Conservation (phyloP, 257 asterid species). For the Plantago major region DNA sequence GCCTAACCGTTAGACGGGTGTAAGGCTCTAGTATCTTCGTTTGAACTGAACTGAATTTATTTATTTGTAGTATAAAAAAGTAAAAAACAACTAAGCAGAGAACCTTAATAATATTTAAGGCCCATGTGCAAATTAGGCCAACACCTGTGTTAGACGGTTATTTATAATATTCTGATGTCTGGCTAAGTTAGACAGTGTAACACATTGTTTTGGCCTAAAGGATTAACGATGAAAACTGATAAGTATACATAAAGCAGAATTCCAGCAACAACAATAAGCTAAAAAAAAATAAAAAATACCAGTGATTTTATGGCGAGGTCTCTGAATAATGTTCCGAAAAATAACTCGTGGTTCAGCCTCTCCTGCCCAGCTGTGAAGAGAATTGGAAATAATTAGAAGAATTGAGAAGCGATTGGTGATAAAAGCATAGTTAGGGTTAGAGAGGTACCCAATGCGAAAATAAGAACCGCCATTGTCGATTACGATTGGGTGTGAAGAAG, state of each 20-base stretch:
- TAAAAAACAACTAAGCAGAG: no score
- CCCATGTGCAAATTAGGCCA: no score
- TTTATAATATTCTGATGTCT: no score
- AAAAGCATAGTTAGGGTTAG: constrained; percentile 20
- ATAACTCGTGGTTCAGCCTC: constrained; percentile 89
- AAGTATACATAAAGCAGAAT: background rate
- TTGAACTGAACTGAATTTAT: no score
- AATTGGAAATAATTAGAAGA: background rate
- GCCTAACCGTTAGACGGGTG: no score
- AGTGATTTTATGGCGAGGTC: constrained; percentile 95
- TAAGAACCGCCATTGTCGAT: constrained; percentile 96
- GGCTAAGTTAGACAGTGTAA: no score
- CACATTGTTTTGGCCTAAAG: no score
- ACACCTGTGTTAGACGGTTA: no score
- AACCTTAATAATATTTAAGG: no score
- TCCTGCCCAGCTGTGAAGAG: constrained; percentile 81
- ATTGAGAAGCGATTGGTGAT: background rate
- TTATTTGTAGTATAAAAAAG: no score
- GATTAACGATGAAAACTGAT: no score
- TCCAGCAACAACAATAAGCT: background rate
- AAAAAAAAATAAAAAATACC: constrained; percentile 31
- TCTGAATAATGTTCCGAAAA: constrained; percentile 91
- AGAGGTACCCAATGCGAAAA: constrained; percentile 81
- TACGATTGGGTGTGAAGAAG: constrained; percentile 74
- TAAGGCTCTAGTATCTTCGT: no score